These are phyloP conservation scores for Penicillium sp. DNA, from an alignment of 2,329 filamentous ascomycete species.

Conservation along the genomic window DNA sequence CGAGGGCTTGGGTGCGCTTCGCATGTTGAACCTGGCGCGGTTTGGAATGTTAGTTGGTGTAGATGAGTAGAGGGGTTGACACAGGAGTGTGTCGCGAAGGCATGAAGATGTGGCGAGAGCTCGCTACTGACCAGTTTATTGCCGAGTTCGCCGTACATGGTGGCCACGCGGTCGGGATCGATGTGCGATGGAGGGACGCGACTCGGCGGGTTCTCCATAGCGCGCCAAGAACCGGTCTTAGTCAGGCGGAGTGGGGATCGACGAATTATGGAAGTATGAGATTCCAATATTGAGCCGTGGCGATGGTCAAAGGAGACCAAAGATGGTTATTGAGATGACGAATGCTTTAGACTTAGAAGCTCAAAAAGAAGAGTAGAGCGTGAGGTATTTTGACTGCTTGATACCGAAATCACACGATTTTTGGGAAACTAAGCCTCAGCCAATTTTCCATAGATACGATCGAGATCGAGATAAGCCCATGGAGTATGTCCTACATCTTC, in stretches of 20 bases:
- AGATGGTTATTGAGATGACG: background rate
- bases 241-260: conserved; percentile 28
- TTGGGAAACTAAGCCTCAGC: background rate
- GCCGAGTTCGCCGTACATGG: conserved; percentile 85
- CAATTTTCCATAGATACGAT: background rate
- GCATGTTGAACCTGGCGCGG: conserved; percentile 80
- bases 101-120: background rate
- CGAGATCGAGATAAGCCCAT: background rate
- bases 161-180: conserved; percentile 28
- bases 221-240: conserved; percentile 30
- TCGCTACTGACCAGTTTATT: conserved; percentile 72
- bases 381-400: background rate
- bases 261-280: conserved; percentile 2
- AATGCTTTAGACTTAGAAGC: background rate
- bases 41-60: background rate
- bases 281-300: background rate
- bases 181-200: conserved; percentile 21
- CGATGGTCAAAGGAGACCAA: background rate
- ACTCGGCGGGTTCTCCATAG: conserved; percentile 24
- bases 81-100: background rate
- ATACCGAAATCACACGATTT: background rate
- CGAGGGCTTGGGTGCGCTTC: conserved; percentile 86
- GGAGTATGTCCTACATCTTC: background rate
- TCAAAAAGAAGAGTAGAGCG: background rate
- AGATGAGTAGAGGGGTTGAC: background rate